Evolutionary conservation across 148 eudicot genomes (phyloP).

Genomic region (Dianthus caryophyllus): DNA sequence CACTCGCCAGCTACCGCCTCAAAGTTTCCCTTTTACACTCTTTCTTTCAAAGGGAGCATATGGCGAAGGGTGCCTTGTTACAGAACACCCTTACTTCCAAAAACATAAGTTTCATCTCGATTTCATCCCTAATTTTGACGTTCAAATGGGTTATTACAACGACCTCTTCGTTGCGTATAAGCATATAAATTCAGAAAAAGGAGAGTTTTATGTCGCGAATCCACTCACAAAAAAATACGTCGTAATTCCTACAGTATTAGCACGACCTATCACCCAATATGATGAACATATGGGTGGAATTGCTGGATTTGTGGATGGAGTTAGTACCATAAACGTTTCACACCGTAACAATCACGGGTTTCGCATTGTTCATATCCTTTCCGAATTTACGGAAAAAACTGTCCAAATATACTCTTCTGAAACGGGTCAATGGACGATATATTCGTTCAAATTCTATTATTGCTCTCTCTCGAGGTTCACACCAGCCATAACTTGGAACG

Average conservation of each 20-base stretch:
- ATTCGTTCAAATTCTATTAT: background rate
- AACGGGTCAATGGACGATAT: background rate
- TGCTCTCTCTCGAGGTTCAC: too few species aligned
- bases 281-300: background rate
- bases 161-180: background rate
- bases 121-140: background rate
- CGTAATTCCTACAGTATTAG: background rate
- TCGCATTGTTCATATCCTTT: background rate
- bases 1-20: too few species aligned
- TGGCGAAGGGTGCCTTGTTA: too few species aligned
- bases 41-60: too few species aligned
- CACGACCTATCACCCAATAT: too few species aligned
- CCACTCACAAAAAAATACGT: background rate
- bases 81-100: background rate
- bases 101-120: background rate
- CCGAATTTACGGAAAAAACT: background rate
- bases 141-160: too few species aligned
- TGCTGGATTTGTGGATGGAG: background rate
- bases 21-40: background rate
- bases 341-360: background rate
- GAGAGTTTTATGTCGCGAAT: background rate
- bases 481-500: too few species aligned
- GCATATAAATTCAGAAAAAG: background rate
- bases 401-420: too few species aligned
- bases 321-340: too few species aligned